A percentile compares a stretch with the other conserved stretches of the same genome.
These are phyloP conservation scores for Xerocomus brunneocitrinus DNA, from an alignment of 768 basidiomycete genomes.

Conservation along the genomic window DNA sequence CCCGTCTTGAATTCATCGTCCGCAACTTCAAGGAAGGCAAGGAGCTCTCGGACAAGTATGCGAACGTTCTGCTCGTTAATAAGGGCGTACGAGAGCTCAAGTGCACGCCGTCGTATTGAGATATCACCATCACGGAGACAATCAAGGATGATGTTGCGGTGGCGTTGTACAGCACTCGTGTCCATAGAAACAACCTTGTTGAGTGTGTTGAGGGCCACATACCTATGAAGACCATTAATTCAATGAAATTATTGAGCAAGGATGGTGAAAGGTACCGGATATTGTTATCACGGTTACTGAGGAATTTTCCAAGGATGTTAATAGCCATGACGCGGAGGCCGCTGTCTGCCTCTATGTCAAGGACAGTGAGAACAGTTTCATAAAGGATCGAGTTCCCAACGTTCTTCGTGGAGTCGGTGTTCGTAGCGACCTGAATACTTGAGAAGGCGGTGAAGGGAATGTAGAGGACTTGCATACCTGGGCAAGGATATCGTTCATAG, in stretches of 20 bases:
- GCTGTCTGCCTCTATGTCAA: slow-evolving; percentile 96
- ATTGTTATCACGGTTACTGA: slow-evolving; percentile 97
- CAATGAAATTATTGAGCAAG: not conserved
- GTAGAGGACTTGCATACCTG: slow-evolving; percentile 49
- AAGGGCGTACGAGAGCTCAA: slow-evolving; percentile 95
- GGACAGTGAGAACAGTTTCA: slow-evolving; percentile 92
- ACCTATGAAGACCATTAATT: slow-evolving; percentile 45
- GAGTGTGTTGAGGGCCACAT: slow-evolving; percentile 95
- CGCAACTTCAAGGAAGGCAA: slow-evolving; percentile 96
- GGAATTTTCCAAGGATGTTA: slow-evolving; percentile 97
- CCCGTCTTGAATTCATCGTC: slow-evolving; percentile 99
- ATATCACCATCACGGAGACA: slow-evolving; percentile 99
- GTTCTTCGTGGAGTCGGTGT: slow-evolving; percentile 96
- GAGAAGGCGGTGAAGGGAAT: not conserved
- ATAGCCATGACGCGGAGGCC: slow-evolving; percentile 98
- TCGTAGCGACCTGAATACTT: slow-evolving; percentile 82
- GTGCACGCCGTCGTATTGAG: slow-evolving; percentile 92
- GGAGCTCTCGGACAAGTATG: slow-evolving; percentile 83
- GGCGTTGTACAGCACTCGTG: slow-evolving; percentile 96
- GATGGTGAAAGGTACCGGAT: slow-evolving; percentile 65
- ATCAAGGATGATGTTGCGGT: slow-evolving; percentile 97
- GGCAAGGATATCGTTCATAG: slow-evolving; percentile 97
- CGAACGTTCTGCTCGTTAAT: slow-evolving; percentile 95
- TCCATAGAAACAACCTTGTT: slow-evolving; percentile 98
- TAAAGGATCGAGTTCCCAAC: slow-evolving; percentile 98